phyloP scores from a whole-genome alignment of 768 basidiomycete genomes.

The Neoboletus brunneissimus region DNA sequence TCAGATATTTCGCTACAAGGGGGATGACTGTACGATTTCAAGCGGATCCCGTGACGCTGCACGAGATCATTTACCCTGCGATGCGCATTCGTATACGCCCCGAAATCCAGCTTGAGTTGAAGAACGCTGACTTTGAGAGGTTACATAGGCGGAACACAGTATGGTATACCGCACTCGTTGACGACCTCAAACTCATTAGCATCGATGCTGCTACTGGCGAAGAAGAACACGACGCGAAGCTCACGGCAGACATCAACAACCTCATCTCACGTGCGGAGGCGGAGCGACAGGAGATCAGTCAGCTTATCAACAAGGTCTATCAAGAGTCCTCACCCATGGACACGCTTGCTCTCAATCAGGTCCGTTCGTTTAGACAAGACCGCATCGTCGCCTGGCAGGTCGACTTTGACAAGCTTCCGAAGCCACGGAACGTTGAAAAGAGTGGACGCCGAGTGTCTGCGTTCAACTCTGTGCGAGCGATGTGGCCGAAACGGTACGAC shows the following conservation, averaged over 20 bases:
- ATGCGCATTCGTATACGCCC: conserved; percentile 82
- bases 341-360: conserved; percentile 82
- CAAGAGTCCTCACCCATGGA: conserved; percentile 77
- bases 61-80: conserved; percentile 88
- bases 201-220: conserved; percentile 81
- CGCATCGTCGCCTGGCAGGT: conserved; percentile 96
- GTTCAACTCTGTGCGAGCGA: conserved; percentile 66
- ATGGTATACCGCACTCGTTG: conserved; percentile 75
- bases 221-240: conserved; percentile 61
- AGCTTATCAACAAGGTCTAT: conserved; percentile 76
- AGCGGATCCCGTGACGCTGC: conserved; percentile 74
- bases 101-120: conserved; percentile 84
- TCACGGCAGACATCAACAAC: conserved; percentile 59
- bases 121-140: conserved; percentile 85
- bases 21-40: conserved; percentile 89
- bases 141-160: conserved; percentile 65
- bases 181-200: conserved; percentile 72
- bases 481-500: conserved; percentile 67
- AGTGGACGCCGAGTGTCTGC: conserved; percentile 55
- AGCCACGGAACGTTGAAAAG: conserved; percentile 58
- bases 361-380: conserved; percentile 85
- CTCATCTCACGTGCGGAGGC: conserved; percentile 72
- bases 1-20: conserved; percentile 83
- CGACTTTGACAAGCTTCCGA: conserved; percentile 84
- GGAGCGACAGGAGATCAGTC: conserved; percentile 70